phyloP scores from a whole-genome alignment of 768 basidiomycete genomes.

The Leccinum uliginosum region DNA sequence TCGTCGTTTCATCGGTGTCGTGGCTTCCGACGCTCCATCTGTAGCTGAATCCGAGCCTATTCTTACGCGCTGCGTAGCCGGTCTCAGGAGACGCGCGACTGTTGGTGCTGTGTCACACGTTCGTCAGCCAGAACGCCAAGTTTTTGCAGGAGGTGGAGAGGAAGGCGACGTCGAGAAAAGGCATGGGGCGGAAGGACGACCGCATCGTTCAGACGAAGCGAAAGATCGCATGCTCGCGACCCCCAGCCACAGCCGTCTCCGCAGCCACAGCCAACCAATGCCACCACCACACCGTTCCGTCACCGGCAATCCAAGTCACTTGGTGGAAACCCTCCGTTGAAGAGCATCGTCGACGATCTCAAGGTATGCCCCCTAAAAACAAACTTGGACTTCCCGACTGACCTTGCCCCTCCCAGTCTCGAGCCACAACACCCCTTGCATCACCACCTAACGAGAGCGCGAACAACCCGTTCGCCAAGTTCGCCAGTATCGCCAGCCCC shows the following conservation, averaged over 20 bases:
- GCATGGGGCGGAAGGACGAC: slow-evolving; percentile 41
- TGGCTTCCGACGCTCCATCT: slow-evolving; percentile 31
- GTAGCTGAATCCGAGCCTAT: slow-evolving; percentile 45
- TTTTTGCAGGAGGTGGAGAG: slow-evolving; percentile 66
- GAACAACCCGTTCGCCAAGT: slow-evolving; percentile 61
- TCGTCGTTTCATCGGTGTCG: slow-evolving; percentile 68
- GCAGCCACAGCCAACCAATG: not conserved
- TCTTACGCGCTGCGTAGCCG: too few relatives aligned
- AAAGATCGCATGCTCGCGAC: slow-evolving; percentile 33
- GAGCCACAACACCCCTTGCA: slow-evolving; percentile 38
- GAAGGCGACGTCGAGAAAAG: slow-evolving; percentile 29
- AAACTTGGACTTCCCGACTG: not conserved
- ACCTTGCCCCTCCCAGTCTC: slow-evolving; percentile 27
- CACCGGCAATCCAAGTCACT: slow-evolving; percentile 19
- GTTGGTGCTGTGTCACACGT: slow-evolving; percentile 78
- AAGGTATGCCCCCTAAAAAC: slow-evolving; percentile 40
- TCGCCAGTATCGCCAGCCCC: slow-evolving; percentile 35
- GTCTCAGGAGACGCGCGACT: too few relatives aligned
- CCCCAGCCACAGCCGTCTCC: slow-evolving; percentile 9
- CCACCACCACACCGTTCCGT: slow-evolving; percentile 11
- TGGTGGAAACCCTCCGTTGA: slow-evolving; percentile 37
- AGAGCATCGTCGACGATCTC: slow-evolving; percentile 78
- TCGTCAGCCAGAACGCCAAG: slow-evolving; percentile 85
- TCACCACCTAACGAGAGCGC: slow-evolving; percentile 42
- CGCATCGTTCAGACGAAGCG: slow-evolving; percentile 79